These are phyloP conservation scores for Penicillium sp. DNA, from an alignment of 2,329 filamentous ascomycete species.

Conservation along the genomic window DNA sequence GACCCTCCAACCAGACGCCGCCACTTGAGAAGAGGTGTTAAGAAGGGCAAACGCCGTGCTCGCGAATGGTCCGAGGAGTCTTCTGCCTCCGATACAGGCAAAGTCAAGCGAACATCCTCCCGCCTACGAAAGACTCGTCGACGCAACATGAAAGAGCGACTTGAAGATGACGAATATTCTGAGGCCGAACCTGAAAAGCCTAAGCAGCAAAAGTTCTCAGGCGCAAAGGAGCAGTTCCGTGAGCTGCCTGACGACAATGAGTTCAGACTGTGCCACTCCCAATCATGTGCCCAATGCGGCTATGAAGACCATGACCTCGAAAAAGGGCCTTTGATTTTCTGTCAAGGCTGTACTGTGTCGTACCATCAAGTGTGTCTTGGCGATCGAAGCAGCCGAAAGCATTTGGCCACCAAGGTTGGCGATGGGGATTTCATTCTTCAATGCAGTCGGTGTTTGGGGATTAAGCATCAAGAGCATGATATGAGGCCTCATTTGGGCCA, in stretches of 20 bases:
- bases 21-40: background rate
- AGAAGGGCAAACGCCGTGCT: background rate
- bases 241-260: slow-evolving; percentile 57
- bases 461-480: slow-evolving; percentile 61
- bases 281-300: slow-evolving; percentile 69
- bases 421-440: slow-evolving; percentile 80
- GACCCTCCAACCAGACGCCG: background rate
- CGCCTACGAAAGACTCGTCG: slow-evolving; percentile 26
- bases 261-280: slow-evolving; percentile 69
- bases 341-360: slow-evolving; percentile 82
- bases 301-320: slow-evolving; percentile 51
- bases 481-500: slow-evolving; percentile 66
- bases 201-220: slow-evolving; percentile 42
- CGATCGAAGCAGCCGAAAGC: slow-evolving; percentile 69
- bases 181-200: slow-evolving; percentile 48
- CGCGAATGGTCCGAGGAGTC: slow-evolving; percentile 9
- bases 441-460: slow-evolving; percentile 78
- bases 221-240: slow-evolving; percentile 72
- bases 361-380: slow-evolving; percentile 86
- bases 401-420: slow-evolving; percentile 81
- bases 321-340: slow-evolving; percentile 73
- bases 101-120: slow-evolving; percentile 30
- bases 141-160: slow-evolving; percentile 45
- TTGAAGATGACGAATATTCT: slow-evolving; percentile 32
- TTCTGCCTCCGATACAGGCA: slow-evolving; percentile 10